Conservation (phyloP, 2,329 filamentous ascomycete genomes). For the Sphaerulina vaccinii region DNA sequence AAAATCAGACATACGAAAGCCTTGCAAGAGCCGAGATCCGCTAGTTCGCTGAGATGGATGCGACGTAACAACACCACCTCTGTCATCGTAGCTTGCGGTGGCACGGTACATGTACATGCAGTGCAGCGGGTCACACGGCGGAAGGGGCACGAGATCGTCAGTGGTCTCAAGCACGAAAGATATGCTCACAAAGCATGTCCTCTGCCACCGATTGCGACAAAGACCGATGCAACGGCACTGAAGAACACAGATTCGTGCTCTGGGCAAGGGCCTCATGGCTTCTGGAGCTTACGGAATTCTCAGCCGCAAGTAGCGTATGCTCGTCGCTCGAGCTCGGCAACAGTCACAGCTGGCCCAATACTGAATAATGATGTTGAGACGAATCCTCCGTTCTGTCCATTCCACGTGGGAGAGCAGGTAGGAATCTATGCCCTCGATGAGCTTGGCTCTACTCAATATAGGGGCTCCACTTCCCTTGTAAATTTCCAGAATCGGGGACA, state of each 20-base stretch:
- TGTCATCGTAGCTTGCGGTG: conserved; percentile 65
- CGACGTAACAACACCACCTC: conserved; percentile 61
- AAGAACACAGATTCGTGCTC: conserved; percentile 25
- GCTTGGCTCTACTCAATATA: conserved; percentile 20
- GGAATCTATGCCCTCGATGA: conserved; percentile 66
- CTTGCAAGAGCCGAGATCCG: conserved; percentile 47
- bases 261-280: conserved; percentile 36
- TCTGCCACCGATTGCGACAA: conserved; percentile 27
- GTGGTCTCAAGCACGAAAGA: conserved; percentile 41
- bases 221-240: conserved; percentile 9
- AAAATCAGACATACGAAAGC: conserved; percentile 64
- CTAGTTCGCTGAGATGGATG: conserved; percentile 63
- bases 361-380: conserved; percentile 60
- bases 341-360: neutral
- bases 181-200: conserved; percentile 28
- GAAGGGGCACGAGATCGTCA: conserved; percentile 51
- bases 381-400: conserved; percentile 91
- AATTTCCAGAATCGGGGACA: conserved; percentile 28
- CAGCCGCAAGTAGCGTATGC: conserved; percentile 9
- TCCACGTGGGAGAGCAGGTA: conserved; percentile 86
- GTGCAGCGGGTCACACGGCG: conserved; percentile 50
- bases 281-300: conserved; percentile 41
- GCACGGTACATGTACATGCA: conserved; percentile 65
- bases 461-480: conserved; percentile 10
- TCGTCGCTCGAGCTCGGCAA: conserved; percentile 1